Conservation (phyloP, 805 yeast genomes). For the Hanseniaspora hatyaiensis region DNA sequence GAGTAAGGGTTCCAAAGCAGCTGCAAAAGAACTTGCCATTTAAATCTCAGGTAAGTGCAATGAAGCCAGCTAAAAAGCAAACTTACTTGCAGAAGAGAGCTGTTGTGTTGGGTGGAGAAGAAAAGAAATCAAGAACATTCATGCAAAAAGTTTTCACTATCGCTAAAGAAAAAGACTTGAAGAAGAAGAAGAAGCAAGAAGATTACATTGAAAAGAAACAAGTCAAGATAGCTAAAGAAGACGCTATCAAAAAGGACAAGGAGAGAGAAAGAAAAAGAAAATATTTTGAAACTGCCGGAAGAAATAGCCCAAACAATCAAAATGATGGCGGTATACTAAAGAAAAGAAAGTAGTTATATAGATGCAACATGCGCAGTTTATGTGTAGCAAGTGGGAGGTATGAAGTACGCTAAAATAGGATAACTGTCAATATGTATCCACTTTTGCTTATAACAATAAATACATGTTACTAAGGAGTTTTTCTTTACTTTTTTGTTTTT, state of each 20-base stretch:
- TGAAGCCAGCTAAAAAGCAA: slow-evolving; percentile 76
- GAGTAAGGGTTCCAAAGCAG: slow-evolving; percentile 73
- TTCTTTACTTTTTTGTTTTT: background rate
- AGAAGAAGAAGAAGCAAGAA: slow-evolving; percentile 56
- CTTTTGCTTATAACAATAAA: background rate
- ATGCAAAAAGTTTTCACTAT: slow-evolving; percentile 79
- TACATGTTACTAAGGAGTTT: background rate
- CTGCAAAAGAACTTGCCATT: slow-evolving; percentile 74
- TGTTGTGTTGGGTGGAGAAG: slow-evolving; percentile 83
- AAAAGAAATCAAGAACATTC: slow-evolving; percentile 81
- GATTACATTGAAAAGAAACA: slow-evolving; percentile 66
- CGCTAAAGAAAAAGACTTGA: slow-evolving; percentile 72
- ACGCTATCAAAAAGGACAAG: slow-evolving; percentile 54
- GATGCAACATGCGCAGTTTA: no score
- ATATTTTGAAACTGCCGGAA: slow-evolving; percentile 62
- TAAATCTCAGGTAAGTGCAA: slow-evolving; percentile 76
- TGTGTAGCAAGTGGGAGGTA: no score
- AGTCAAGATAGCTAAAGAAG: slow-evolving; percentile 59
- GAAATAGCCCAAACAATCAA: slow-evolving; percentile 28
- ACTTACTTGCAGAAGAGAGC: slow-evolving; percentile 85
- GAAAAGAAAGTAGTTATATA: background rate
- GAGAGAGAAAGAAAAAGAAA: slow-evolving; percentile 81
- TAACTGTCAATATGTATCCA: no score
- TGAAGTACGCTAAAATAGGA: no score
- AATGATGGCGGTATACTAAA: slow-evolving; percentile 11